Evolutionary conservation across 1,284 basidiomycete species (phyloP), one percentile per base, ranked within the genome.

Genomic region (Cryptococcus sp.): DNA sequence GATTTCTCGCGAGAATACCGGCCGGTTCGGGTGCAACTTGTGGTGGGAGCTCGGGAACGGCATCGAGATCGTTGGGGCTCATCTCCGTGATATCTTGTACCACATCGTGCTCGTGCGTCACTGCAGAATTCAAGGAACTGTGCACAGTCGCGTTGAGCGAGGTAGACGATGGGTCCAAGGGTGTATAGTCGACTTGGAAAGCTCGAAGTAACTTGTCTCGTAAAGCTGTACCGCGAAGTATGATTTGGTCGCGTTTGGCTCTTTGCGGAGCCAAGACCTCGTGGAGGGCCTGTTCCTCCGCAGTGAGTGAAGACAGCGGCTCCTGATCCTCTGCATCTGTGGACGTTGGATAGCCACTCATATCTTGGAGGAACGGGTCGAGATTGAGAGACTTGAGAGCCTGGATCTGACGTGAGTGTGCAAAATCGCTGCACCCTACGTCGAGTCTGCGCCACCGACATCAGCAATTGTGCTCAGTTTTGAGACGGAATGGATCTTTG

Each of bases 1-100:
- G 82, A 68, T 92, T 85, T 23, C 86, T 80, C 62, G 81, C 81
- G 72, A 93, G 88, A 5, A 84, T 80, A 10, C 89, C 86, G 7
- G 63, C 53, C 2, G 58, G 56, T 4, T 57, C 58, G 6, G 41
- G n/a, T 22, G 41, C 40, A 8, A 19, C 46, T 15, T 44, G 15
- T 5, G 38, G 16, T 1, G 55, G 45, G 2, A 69, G 68, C 4
- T 64, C 52, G 8, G 67, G 61, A 0, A 58, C 63, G 1, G 75
- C 70, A 44, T 75, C 74, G 26, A 77, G 59, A 52, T 75, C 73
- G 7, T 52, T 53, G 5, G 73, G 72, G 47, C 62, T 55, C 50
- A 72, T 55, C 5, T 61, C 54, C 20, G 45, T 47, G 7, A 59
- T 56, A 44, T 58, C 26, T 13, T 59, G 52, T 0, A 64, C 67